These are phyloP conservation scores for Naegleria fowleri DNA, from an alignment of 208 protist species.

Conservation along the genomic window DNA sequence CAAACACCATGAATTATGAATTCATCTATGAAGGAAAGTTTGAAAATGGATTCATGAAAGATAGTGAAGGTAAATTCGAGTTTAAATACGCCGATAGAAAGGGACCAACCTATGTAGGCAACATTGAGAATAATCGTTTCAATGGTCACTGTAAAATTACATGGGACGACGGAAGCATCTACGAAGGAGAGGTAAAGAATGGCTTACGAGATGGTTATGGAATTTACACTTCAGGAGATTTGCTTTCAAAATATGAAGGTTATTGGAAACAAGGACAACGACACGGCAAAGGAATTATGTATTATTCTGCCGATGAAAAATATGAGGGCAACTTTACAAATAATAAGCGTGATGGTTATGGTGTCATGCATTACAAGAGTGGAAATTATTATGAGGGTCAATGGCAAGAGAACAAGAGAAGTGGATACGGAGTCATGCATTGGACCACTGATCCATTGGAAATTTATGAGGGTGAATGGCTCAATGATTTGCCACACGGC, in stretches of 20 bases:
- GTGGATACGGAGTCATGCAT: not conserved
- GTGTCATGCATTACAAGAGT: constrained; percentile 66
- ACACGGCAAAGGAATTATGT: constrained; percentile 23
- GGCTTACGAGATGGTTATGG: constrained; percentile 29
- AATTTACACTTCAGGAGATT: not conserved
- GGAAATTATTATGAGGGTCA: not conserved
- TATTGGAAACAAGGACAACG: constrained; percentile 29
- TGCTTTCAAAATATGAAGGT: constrained; percentile 32
- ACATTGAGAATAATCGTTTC: constrained; percentile 14
- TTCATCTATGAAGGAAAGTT: constrained; percentile 26
- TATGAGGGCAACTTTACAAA: constrained; percentile 26
- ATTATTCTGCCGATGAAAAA: constrained; percentile 9
- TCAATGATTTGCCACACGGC: constrained; percentile 27
- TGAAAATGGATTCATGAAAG: constrained; percentile 27
- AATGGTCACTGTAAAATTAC: constrained; percentile 28
- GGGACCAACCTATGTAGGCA: constrained; percentile 26
- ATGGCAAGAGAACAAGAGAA: not conserved
- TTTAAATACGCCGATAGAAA: not conserved
- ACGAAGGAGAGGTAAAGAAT: constrained; percentile 24
- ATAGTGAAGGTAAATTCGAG: not conserved
- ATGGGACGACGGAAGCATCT: constrained; percentile 32
- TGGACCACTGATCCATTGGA: constrained; percentile 5
- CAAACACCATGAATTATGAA: constrained; percentile 13
- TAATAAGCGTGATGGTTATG: constrained; percentile 64
- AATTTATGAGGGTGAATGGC: constrained; percentile 35